phyloP scores from a whole-genome alignment of 2,329 filamentous ascomycete species.

The Colletotrichum sansevieriae region DNA sequence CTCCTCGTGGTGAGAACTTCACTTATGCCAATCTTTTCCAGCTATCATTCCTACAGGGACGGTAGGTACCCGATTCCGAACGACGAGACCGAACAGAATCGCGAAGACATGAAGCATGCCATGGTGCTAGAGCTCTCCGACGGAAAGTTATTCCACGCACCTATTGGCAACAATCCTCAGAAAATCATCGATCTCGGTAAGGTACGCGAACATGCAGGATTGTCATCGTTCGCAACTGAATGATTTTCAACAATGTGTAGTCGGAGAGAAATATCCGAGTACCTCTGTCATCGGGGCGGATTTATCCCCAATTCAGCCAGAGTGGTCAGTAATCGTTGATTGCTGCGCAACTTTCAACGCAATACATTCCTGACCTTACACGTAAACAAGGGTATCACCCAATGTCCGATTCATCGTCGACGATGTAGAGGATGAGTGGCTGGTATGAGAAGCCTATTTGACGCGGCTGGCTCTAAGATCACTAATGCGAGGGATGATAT shows the following conservation, averaged over 20 bases:
- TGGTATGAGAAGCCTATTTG: fast-evolving
- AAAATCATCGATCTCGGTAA: constrained; percentile 10
- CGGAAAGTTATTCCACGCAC: constrained; percentile 45
- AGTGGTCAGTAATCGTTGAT: background rate
- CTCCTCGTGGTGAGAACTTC: background rate
- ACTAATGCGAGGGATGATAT: background rate
- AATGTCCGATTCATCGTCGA: constrained; percentile 9
- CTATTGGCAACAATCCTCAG: background rate
- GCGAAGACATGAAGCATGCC: constrained; percentile 55
- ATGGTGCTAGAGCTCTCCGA: constrained; percentile 55
- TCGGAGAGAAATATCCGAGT: background rate
- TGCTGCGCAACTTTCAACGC: too few species aligned
- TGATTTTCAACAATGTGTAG: background rate
- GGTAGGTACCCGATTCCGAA: constrained; percentile 55
- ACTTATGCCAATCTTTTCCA: background rate
- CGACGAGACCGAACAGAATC: constrained; percentile 54
- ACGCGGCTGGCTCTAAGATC: too few species aligned
- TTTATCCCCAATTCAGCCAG: background rate
- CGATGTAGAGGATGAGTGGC: background rate
- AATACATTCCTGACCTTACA: background rate
- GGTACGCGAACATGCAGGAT: background rate
- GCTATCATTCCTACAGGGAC: constrained; percentile 53
- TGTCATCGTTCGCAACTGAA: background rate
- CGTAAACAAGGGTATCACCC: background rate
- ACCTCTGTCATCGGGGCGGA: background rate